Conservation (phyloP, 1,284 basidiomycete genomes). For the Pholiota adiposa region DNA sequence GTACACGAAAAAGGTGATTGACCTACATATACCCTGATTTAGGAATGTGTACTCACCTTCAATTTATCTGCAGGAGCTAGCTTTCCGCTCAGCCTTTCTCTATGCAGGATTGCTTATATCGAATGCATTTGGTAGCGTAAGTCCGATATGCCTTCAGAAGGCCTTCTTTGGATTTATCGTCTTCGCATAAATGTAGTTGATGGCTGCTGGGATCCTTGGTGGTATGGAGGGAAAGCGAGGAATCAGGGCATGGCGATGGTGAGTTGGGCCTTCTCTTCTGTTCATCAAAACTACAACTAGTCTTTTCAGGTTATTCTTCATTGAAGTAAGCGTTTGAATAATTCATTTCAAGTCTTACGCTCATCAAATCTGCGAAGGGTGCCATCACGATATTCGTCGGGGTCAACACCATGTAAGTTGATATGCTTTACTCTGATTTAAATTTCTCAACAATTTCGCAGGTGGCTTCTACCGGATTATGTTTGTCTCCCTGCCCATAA, state of each 20-base stretch:
- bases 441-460: slow-evolving; percentile 21
- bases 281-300: background rate
- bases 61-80: slow-evolving; percentile 52
- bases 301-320: slow-evolving; percentile 57
- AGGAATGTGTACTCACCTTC: background rate
- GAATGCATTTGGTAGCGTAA: slow-evolving; percentile 75
- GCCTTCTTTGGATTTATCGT: background rate
- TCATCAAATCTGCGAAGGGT: slow-evolving; percentile 41
- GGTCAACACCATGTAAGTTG: slow-evolving; percentile 55
- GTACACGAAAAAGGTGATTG: slow-evolving; percentile 63
- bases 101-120: slow-evolving; percentile 73
- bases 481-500: slow-evolving; percentile 35
- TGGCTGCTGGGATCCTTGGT: slow-evolving; percentile 71
- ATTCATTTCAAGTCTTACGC: background rate
- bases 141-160: slow-evolving; percentile 23
- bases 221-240: slow-evolving; percentile 72
- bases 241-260: slow-evolving; percentile 76
- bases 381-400: slow-evolving; percentile 60
- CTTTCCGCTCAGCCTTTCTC: slow-evolving; percentile 71
- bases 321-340: slow-evolving; percentile 47
- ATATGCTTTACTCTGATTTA: background rate
- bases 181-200: slow-evolving; percentile 44
- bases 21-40: background rate
- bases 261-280: slow-evolving; percentile 15
- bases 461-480: slow-evolving; percentile 59